phyloP scores from a whole-genome alignment of 345 rosid species.

The Rhizophora apiculata region DNA sequence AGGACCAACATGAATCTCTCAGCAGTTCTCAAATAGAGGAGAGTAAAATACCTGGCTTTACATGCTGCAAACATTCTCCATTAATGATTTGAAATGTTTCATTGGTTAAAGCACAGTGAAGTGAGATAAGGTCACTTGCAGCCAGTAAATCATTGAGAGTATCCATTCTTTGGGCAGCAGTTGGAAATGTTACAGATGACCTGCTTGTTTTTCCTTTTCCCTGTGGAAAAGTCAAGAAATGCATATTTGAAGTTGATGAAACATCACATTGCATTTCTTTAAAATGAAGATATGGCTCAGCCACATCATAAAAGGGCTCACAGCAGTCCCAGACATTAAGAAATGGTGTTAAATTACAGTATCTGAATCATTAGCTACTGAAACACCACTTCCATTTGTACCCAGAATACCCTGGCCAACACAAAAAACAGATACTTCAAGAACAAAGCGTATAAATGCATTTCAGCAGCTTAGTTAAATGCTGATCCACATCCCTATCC shows the following conservation, averaged over 20 bases:
- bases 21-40: background rate
- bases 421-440: too few species aligned
- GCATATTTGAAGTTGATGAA: constrained; percentile 5
- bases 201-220: constrained; percentile 58
- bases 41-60: constrained; percentile 72
- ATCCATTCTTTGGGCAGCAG: constrained; percentile 97
- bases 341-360: too few species aligned
- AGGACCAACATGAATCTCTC: background rate
- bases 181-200: constrained; percentile 65
- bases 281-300: too few species aligned
- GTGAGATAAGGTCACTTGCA: constrained; percentile 92
- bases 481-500: too few species aligned
- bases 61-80: constrained; percentile 94
- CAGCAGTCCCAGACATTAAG: too few species aligned
- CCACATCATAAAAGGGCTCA: too few species aligned
- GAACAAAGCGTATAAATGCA: too few species aligned
- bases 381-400: too few species aligned
- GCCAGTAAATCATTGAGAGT: constrained; percentile 92
- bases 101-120: constrained; percentile 81
- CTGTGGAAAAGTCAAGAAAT: constrained; percentile 33
- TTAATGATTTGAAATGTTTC: constrained; percentile 90
- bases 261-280: too few species aligned
- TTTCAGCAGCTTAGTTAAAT: too few species aligned
- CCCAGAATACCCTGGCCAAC: too few species aligned
- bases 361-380: too few species aligned